Evolutionary conservation across 345 rosid genomes (phyloP), one percentile per base, ranked within the genome.

Genomic region (Ceriops decandra): DNA sequence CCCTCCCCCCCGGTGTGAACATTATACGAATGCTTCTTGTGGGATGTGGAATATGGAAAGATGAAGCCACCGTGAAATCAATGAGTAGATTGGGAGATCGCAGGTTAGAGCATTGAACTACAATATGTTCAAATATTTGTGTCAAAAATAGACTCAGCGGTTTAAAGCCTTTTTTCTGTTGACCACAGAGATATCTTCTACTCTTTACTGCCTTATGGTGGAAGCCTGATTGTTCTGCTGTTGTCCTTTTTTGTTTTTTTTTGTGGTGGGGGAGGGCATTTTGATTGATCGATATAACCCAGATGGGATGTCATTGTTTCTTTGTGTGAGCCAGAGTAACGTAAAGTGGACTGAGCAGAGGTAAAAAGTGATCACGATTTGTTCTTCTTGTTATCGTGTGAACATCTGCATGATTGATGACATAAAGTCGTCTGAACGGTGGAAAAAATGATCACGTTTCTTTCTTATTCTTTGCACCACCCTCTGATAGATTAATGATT

Each of bases 51-150:
- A 72, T 90, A 46, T 79, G 77, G 88, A 88, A 91, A 68, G 90
- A 91, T 74, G 91, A 90, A 82, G 95, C 89, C 68, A 88, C 82
- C 0, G 92, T 91, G 73, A 88, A 90, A 88, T 90, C 99, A 63
- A 95, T 91, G 96, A 88, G 98, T 82, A 86, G 99, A 87, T 82
- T 79, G 49, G 98, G 99, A 68, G 88, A 95, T 70, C 80, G 70
- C 84, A 90, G 99, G 99, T 91, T 72, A 52, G 57, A 56, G 58
- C 33, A 53, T 64, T 9, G 13, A 38, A 59, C 60, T 51, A 52
- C 56, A 30, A 26, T 54, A 65, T 21, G 62, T 67, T 59, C 31
- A 38, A 3, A 22, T 17, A 33, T 3, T 21, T 54, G 15, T 35
- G 61, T 9, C 52, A 26, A 68, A 33, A 57, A 67, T 22, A 42